A percentile compares a stretch with the other conserved stretches of the same genome.
Evolutionary conservation across 73 alveolate genomes (phyloP).

Genomic region (Paramecium sexaurelia): DNA sequence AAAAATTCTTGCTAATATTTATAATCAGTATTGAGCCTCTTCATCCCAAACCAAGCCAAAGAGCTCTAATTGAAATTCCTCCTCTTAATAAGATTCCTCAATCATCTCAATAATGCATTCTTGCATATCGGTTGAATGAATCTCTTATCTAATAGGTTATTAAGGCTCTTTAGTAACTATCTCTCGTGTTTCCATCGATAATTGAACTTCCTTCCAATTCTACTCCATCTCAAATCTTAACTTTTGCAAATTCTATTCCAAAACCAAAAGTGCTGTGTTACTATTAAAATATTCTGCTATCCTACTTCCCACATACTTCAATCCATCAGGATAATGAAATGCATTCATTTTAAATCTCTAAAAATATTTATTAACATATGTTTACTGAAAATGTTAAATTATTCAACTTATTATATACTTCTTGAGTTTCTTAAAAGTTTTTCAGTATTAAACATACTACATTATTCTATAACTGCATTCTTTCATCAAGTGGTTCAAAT

Average conservation of each 20-base stretch:
- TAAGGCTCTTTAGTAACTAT: background rate
- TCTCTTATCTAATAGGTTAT: background rate
- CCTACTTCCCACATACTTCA: background rate
- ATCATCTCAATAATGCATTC: background rate
- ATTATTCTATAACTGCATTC: background rate
- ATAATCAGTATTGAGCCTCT: slow-evolving; percentile 19
- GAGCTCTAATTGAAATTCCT: background rate
- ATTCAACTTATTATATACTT: background rate
- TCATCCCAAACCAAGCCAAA: slow-evolving; percentile 29
- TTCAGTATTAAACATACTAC: background rate
- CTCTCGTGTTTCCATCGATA: background rate
- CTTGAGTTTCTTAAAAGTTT: background rate
- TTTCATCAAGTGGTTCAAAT: slow-evolving; percentile 8
- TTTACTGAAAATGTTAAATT: background rate
- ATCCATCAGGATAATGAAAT: slow-evolving; percentile 40
- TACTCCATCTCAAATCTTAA: background rate
- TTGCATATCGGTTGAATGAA: background rate
- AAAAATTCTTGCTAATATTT: slow-evolving; percentile 20
- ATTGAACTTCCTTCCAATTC: background rate
- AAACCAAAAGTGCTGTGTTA: background rate
- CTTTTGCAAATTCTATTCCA: background rate
- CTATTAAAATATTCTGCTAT: background rate
- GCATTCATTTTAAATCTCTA: background rate
- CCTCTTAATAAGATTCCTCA: background rate
- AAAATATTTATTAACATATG: background rate